Conservation (phyloP, 2,329 filamentous ascomycete species). For the Ascochyta viciae-villosae region DNA sequence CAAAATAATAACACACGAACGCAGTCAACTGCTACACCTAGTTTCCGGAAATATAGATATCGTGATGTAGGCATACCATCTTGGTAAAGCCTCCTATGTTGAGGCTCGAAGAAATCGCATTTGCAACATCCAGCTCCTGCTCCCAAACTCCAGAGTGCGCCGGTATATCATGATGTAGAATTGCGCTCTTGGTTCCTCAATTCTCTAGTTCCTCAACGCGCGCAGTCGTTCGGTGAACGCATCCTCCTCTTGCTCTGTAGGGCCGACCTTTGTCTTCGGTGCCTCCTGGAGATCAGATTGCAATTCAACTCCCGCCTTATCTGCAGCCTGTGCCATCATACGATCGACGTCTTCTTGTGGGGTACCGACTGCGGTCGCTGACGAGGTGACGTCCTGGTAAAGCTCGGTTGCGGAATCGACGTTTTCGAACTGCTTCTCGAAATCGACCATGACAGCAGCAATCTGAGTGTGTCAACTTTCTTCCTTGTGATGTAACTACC, state of each 20-base stretch:
- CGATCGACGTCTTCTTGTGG: slow-evolving; percentile 87
- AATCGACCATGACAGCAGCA: slow-evolving; percentile 70
- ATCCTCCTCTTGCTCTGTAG: slow-evolving; percentile 80
- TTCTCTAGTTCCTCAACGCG: slow-evolving; percentile 56
- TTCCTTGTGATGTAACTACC: neutral
- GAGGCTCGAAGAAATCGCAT: neutral
- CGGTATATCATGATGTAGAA: neutral
- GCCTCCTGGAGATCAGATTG: slow-evolving; percentile 74
- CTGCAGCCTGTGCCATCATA: slow-evolving; percentile 82
- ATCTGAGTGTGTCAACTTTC: slow-evolving; percentile 54
- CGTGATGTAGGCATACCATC: slow-evolving; percentile 4
- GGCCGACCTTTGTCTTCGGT: slow-evolving; percentile 66
- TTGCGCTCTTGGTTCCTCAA: slow-evolving; percentile 13
- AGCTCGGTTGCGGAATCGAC: slow-evolving; percentile 66
- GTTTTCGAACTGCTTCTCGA: slow-evolving; percentile 64
- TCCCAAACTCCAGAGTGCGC: slow-evolving; percentile 18
- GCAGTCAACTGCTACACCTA: neutral
- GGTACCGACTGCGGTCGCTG: slow-evolving; percentile 76
- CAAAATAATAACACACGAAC: neutral
- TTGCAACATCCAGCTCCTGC: slow-evolving; percentile 2
- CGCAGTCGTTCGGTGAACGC: slow-evolving; percentile 67
- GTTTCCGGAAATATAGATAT: neutral
- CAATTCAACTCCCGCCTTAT: slow-evolving; percentile 85
- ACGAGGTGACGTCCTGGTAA: slow-evolving; percentile 84
- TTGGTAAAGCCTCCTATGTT: neutral